phyloP scores from a whole-genome alignment of 495 filamentous ascomycete genomes.

The Podospora conica region DNA sequence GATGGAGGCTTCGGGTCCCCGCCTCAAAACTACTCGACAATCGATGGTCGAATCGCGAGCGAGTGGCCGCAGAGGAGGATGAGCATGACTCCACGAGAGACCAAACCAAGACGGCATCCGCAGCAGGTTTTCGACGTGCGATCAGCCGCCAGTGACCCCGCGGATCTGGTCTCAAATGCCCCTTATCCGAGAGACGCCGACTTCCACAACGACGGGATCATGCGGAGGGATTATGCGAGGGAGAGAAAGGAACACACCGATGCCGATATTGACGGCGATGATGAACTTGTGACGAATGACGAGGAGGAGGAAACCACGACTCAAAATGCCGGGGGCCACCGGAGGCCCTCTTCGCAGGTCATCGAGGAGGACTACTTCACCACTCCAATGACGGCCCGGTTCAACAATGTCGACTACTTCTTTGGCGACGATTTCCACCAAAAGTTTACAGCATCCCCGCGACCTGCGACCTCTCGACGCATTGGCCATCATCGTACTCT shows the following conservation, averaged over 20 bases:
- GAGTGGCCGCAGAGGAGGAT: slow-evolving; percentile 33
- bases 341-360: slow-evolving; percentile 10
- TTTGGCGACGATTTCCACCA: slow-evolving; percentile 19
- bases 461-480: slow-evolving; percentile 26
- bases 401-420: slow-evolving; percentile 19
- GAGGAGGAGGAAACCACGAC: slow-evolving; percentile 49
- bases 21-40: slow-evolving; percentile 46
- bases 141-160: slow-evolving; percentile 51
- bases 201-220: slow-evolving; percentile 18
- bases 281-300: slow-evolving; percentile 78
- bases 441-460: slow-evolving; percentile 26
- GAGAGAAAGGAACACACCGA: slow-evolving; percentile 54
- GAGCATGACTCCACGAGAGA: slow-evolving; percentile 37
- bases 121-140: slow-evolving; percentile 42
- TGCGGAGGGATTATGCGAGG: slow-evolving; percentile 25
- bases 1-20: slow-evolving; percentile 54
- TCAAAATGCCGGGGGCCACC: slow-evolving; percentile 17
- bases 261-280: slow-evolving; percentile 79
- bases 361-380: slow-evolving; percentile 47
- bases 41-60: slow-evolving; percentile 35
- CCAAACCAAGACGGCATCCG: slow-evolving; percentile 31
- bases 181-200: slow-evolving; percentile 29
- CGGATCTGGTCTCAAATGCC: slow-evolving; percentile 43
- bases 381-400: slow-evolving; percentile 30
- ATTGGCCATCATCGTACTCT: slow-evolving; percentile 53